Evolutionary conservation across 495 filamentous ascomycete genomes (phyloP).

Genomic region (Pseudevernia furfuracea): DNA sequence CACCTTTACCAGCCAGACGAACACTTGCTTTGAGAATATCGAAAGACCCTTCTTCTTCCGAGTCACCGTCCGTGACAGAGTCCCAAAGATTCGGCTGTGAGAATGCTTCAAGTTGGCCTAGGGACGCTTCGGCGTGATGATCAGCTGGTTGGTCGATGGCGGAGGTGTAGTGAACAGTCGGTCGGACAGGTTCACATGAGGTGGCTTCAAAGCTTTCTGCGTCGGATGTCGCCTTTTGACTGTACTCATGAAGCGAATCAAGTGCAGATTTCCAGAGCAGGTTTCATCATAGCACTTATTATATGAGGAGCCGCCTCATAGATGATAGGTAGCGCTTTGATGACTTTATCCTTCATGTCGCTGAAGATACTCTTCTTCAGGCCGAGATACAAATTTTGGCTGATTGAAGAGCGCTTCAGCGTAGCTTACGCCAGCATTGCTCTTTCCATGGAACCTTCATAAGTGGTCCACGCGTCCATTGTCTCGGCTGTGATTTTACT

Average conservation of each 20-base stretch:
- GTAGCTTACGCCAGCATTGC: constrained; percentile 34
- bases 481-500: constrained; percentile 15
- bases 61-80: constrained; percentile 20
- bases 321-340: constrained; percentile 21
- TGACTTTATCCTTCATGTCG: constrained; percentile 21
- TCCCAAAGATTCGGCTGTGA: constrained; percentile 19
- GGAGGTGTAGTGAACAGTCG: constrained; percentile 13
- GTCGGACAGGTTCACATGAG: constrained; percentile 3
- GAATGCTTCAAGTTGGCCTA: constrained; percentile 18
- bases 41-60: constrained; percentile 28
- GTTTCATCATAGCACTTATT: constrained; percentile 25
- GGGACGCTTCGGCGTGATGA: constrained; percentile 21
- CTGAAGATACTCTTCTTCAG: constrained; percentile 26
- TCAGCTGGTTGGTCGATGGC: constrained; percentile 22
- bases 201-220: constrained; percentile 20
- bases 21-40: constrained; percentile 27
- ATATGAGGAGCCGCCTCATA: constrained; percentile 23
- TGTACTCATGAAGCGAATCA: constrained; percentile 20
- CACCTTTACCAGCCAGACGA: constrained; percentile 24
- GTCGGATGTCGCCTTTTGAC: constrained; percentile 18
- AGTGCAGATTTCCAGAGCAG: constrained; percentile 24
- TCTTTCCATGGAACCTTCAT: constrained; percentile 27
- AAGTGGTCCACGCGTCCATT: constrained; percentile 10
- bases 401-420: constrained; percentile 22
- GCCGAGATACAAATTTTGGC: not conserved